These are phyloP conservation scores for Cladobotryum mycophilum DNA, from an alignment of 2,329 filamentous ascomycete genomes.

Conservation along the genomic window DNA sequence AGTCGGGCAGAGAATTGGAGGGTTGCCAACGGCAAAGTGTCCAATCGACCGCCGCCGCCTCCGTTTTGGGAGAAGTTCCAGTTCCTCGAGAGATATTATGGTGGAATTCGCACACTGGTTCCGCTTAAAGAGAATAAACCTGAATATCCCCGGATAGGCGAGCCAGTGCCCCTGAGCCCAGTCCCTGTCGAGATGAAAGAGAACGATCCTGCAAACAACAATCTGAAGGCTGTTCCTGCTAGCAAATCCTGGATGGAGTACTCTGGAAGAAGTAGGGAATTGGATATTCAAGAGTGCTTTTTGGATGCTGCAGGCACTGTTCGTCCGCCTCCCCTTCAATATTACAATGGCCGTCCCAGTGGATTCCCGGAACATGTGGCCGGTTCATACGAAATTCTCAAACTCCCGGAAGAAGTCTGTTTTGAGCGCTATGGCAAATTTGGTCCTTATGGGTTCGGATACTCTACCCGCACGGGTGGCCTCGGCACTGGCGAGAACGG, in stretches of 20 bases:
- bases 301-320: constrained; percentile 62
- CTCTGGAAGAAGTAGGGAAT: constrained; percentile 35
- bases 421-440: constrained; percentile 87
- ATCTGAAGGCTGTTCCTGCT: constrained; percentile 18
- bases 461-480: constrained; percentile 71
- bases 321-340: constrained; percentile 62
- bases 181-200: constrained; percentile 2
- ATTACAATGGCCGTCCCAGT: constrained; percentile 69
- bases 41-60: constrained; percentile 50
- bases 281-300: constrained; percentile 66
- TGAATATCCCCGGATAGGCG: constrained; percentile 70
- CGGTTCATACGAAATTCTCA: constrained; percentile 79
- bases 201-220: background rate
- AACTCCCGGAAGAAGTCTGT: constrained; percentile 77
- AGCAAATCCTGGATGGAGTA: constrained; percentile 32
- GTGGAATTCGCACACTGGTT: constrained; percentile 70
- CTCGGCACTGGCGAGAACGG: constrained; percentile 80
- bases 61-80: constrained; percentile 78
- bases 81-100: constrained; percentile 84
- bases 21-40: constrained; percentile 46
- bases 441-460: constrained; percentile 85
- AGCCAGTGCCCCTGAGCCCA: constrained; percentile 30
- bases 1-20: constrained; percentile 64
- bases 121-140: constrained; percentile 60
- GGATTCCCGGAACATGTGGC: constrained; percentile 81